phyloP scores from a whole-genome alignment of 441 rosid species.

The Adansonia gregorii region DNA sequence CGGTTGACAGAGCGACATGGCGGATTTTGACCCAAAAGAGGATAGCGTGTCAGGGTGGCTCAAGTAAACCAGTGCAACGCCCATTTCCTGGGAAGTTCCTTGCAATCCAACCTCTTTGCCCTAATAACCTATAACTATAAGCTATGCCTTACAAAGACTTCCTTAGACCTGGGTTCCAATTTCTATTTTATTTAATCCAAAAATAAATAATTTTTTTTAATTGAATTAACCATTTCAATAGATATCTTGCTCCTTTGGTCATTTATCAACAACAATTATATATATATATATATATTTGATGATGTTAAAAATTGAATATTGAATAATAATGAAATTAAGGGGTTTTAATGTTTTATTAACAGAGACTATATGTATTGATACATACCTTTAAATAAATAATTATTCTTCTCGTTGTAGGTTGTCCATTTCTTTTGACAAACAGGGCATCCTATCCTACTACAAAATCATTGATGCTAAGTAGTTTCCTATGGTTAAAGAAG shows the following conservation, averaged over 20 bases:
- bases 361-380: too few relatives aligned
- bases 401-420: background rate
- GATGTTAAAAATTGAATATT: too few relatives aligned
- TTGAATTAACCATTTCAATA: too few relatives aligned
- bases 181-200: background rate
- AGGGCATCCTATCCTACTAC: background rate
- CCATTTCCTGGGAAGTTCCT: constrained; percentile 12
- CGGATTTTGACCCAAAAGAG: constrained; percentile 24
- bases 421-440: background rate
- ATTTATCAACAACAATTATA: too few relatives aligned
- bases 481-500: background rate
- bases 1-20: constrained; percentile 39
- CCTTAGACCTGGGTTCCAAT: background rate
- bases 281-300: too few relatives aligned
- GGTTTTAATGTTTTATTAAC: too few relatives aligned
- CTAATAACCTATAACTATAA: background rate
- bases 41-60: constrained; percentile 30
- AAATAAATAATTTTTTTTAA: too few relatives aligned
- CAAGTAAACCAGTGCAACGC: constrained; percentile 33
- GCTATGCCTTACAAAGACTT: background rate
- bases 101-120: background rate
- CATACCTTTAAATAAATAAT: too few relatives aligned
- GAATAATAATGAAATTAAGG: too few relatives aligned
- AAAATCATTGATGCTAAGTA: background rate
- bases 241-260: too few relatives aligned